phyloP scores from a whole-genome alignment of 2,329 filamentous ascomycete genomes.

The Knufia petricola region DNA sequence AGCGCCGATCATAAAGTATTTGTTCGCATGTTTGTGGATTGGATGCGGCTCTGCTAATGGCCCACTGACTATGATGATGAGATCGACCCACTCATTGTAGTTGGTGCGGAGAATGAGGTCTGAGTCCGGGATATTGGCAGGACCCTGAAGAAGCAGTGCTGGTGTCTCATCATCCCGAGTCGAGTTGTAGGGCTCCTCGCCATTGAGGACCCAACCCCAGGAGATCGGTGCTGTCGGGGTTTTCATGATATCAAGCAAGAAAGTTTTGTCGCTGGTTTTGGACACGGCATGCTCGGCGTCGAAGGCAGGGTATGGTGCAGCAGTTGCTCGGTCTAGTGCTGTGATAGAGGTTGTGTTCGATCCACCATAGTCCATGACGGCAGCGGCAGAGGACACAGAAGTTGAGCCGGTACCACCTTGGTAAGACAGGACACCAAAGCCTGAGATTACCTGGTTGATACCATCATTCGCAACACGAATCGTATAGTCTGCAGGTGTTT shows the following conservation, averaged over 20 bases:
- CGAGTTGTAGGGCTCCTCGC: no score
- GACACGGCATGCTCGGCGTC: no score
- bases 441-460: slow-evolving; percentile 47
- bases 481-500: slow-evolving; percentile 30
- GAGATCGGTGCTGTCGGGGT: no score
- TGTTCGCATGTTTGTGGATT: slow-evolving; percentile 56
- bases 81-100: slow-evolving; percentile 46
- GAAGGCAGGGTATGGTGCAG: no score
- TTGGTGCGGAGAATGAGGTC: slow-evolving; percentile 44
- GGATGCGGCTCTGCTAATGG: slow-evolving; percentile 47
- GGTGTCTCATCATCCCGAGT: slow-evolving; percentile 33
- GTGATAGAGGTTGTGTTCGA: slow-evolving; percentile 24
- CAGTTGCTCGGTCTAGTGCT: no score
- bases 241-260: no score
- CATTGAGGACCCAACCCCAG: no score
- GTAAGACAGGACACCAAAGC: slow-evolving; percentile 42
- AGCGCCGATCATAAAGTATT: slow-evolving; percentile 48
- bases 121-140: slow-evolving; percentile 28
- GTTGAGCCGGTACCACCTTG: slow-evolving; percentile 19
- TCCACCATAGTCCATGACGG: slow-evolving; percentile 45
- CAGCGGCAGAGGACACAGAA: slow-evolving; percentile 25
- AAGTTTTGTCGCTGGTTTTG: no score
- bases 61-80: slow-evolving; percentile 40
- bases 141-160: slow-evolving; percentile 39
- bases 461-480: slow-evolving; percentile 43